Evolutionary conservation across 345 rosid species (phyloP), one percentile per base, ranked within the genome.

Genomic region (Raphanus sativus): DNA sequence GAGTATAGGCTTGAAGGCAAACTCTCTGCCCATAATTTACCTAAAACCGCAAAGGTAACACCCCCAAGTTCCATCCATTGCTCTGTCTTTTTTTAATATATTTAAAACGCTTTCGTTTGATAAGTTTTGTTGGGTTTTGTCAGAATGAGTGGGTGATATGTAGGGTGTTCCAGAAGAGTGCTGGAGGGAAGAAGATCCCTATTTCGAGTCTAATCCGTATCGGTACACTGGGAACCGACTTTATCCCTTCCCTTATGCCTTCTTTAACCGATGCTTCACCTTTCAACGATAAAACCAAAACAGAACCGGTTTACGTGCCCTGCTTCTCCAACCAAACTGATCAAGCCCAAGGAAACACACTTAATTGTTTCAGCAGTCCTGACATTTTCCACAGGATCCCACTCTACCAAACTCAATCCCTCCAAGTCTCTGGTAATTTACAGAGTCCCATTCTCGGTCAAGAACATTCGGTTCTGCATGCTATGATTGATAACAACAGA

Each of bases 101-200:
- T 17, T 30, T 9, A n/a, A 36, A 62, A 16, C 56, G 15, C 15
- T 50, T 72, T 58, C 15, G 34, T 45, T 62, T 32, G 32, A 28
- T 55, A 26, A 6, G 6, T 5, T 9, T 42, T 25, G 29, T 42
- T 60, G 33, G 63, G 16, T 45, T 2, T 25, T 61, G 45, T 48
- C 70, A 92, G 98, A 92, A 89, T 77, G 98, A 94, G 67, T 94
- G 97, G 95, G 97, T 94, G 77, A 88, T 94, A 67, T 88, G 92
- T 67, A 84, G 98, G 88, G 90, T 94, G 54, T 92, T 94, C 52
- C 89, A 92, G 42, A 94, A 94, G 89, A 85, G 80, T 75, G 81
- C 71, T 1, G 96, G 87, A 33, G 98, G 91, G 36, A 88, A 89
- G 85, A 94, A 88, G 81, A 85, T 69, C 9, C 91, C 87, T 7